phyloP scores from a whole-genome alignment of 805 yeast species.

The Monosporozyma siamensis region DNA sequence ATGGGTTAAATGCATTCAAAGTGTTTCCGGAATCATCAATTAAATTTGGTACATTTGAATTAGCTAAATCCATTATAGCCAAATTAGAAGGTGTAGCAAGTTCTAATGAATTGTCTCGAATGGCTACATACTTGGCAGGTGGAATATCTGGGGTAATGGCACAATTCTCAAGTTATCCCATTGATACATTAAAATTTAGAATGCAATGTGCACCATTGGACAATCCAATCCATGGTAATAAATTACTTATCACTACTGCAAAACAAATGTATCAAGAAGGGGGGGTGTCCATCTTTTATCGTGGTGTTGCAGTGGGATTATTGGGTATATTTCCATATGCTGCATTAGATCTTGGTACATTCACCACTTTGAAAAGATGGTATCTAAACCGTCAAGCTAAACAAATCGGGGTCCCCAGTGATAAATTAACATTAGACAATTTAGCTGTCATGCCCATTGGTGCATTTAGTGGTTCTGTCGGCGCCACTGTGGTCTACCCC shows the following conservation, averaged over 20 bases:
- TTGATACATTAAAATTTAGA: conserved; percentile 88
- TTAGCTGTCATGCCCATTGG: conserved; percentile 81
- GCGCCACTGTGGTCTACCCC: conserved; percentile 94
- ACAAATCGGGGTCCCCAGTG: conserved; percentile 40
- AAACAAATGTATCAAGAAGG: conserved; percentile 69
- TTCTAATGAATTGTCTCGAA: conserved; percentile 56
- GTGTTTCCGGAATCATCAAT: conserved; percentile 97
- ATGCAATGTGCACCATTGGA: conserved; percentile 85
- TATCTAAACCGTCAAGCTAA: conserved; percentile 57
- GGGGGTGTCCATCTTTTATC: conserved; percentile 67
- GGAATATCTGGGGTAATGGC: conserved; percentile 94
- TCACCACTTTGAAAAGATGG: conserved; percentile 74
- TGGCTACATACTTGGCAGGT: conserved; percentile 84
- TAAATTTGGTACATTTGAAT: conserved; percentile 92
- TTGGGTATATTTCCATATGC: conserved; percentile 97
- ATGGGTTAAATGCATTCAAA: conserved; percentile 85
- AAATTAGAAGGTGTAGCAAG: conserved; percentile 66
- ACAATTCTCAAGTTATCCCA: conserved; percentile 88
- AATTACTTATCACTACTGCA: conserved; percentile 56
- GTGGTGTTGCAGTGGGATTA: conserved; percentile 87
- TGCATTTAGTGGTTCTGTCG: conserved; percentile 90
- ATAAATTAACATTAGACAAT: conserved; percentile 69
- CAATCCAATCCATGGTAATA: conserved; percentile 49
- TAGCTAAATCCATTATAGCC: conserved; percentile 68
- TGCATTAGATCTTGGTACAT: conserved; percentile 91